These are phyloP conservation scores for Arctium lappa DNA, from an alignment of 129 eudicot genomes.

Conservation along the genomic window DNA sequence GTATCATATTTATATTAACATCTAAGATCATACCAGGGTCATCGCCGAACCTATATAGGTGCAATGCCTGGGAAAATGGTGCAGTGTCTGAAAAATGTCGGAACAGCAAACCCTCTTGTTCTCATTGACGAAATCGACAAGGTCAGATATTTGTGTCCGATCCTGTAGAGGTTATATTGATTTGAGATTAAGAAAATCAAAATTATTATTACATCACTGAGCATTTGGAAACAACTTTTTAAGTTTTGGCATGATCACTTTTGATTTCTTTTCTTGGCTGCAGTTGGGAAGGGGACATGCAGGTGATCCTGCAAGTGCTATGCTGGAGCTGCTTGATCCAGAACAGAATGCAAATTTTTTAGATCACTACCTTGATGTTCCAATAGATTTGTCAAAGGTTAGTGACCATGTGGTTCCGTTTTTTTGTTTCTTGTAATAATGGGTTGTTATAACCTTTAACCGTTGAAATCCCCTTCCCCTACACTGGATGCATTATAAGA, in stretches of 20 bases:
- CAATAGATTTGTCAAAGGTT: conserved; percentile 95
- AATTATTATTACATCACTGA: neutral
- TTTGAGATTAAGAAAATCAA: neutral
- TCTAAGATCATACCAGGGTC: conserved; percentile 56
- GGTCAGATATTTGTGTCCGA: conserved; percentile 32
- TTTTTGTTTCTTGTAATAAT: neutral
- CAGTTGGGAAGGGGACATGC: conserved; percentile 99
- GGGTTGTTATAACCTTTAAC: neutral
- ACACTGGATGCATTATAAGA: no score
- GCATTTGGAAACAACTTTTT: neutral
- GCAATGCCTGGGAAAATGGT: conserved; percentile 99
- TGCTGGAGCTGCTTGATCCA: conserved; percentile 98
- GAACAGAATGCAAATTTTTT: conserved; percentile 97
- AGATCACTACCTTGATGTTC: conserved; percentile 95
- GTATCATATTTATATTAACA: conserved; percentile 10
- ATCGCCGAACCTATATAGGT: conserved; percentile 95
- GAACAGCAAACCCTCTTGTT: conserved; percentile 97
- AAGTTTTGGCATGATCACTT: neutral
- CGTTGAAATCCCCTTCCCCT: neutral
- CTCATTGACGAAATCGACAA: conserved; percentile 98
- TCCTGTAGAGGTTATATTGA: neutral
- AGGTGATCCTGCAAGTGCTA: conserved; percentile 99
- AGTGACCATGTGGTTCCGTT: neutral
- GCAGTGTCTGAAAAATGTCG: conserved; percentile 93
- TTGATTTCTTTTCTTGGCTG: neutral